These are phyloP conservation scores for Clavulina sp. DNA, from an alignment of 768 basidiomycete species.

Conservation along the genomic window DNA sequence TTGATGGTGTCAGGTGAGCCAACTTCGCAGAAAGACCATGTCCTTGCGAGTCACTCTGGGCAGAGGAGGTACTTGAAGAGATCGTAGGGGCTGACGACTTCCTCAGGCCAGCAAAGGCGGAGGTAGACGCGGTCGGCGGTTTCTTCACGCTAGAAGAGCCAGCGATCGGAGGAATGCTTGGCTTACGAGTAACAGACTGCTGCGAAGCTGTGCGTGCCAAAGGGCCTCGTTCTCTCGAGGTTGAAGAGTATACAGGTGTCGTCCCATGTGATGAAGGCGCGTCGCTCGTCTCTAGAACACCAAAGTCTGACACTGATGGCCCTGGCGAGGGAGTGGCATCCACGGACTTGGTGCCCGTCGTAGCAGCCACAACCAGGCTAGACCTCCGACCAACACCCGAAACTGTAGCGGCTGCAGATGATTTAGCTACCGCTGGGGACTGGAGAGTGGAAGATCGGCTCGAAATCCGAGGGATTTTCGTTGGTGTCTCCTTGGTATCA, in stretches of 20 bases:
- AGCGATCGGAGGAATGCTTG: neutral
- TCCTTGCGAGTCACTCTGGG: neutral
- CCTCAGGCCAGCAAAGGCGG: conserved; percentile 58
- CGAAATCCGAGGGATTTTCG: conserved; percentile 86
- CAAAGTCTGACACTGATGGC: conserved; percentile 40
- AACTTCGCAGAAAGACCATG: conserved; percentile 33
- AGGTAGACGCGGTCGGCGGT: conserved; percentile 29
- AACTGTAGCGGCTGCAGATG: conserved; percentile 3
- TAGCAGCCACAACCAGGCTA: conserved; percentile 34
- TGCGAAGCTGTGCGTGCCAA: neutral
- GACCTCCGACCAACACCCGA: conserved; percentile 36
- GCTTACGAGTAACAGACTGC: neutral
- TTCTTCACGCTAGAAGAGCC: conserved; percentile 3
- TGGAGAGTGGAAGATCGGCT: conserved; percentile 44
- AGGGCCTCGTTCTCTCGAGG: neutral
- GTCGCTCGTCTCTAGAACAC: conserved; percentile 53
- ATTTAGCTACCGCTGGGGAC: conserved; percentile 21
- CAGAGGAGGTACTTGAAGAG: conserved; percentile 26
- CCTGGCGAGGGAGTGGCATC: conserved; percentile 11
- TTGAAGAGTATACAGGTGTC: neutral
- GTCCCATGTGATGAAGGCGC: conserved; percentile 13
- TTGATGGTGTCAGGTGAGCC: conserved; percentile 72
- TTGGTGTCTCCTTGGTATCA: conserved; percentile 59
- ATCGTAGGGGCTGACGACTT: conserved; percentile 73
- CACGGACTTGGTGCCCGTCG: conserved; percentile 6